Evolutionary conservation across 495 filamentous ascomycete species (phyloP).

Genomic region (Penicillium antarcticum): DNA sequence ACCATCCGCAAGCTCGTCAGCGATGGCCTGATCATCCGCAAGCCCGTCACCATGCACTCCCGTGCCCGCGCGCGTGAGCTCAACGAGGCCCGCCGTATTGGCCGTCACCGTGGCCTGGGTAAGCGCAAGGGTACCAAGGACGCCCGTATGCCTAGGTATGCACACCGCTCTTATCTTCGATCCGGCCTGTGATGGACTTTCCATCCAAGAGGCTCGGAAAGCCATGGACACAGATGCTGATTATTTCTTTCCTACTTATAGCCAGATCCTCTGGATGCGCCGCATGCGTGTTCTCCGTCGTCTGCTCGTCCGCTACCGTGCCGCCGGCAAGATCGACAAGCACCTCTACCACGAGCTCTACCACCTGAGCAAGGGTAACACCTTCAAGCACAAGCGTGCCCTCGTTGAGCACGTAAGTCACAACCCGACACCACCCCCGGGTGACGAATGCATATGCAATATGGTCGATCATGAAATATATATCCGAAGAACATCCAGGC

Average conservation of each 20-base stretch:
- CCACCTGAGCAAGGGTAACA: slow-evolving; percentile 99
- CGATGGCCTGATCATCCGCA: slow-evolving; percentile 99
- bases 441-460: background rate
- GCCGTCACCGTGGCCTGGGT: slow-evolving; percentile 96
- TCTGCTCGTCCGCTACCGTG: slow-evolving; percentile 98
- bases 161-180: slow-evolving; percentile 2
- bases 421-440: slow-evolving; percentile 2
- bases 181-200: background rate
- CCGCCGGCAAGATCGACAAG: slow-evolving; percentile 99
- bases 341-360: slow-evolving; percentile 99
- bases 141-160: slow-evolving; percentile 98
- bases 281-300: slow-evolving; percentile 98
- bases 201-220: background rate
- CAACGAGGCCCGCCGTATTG: slow-evolving; percentile 82
- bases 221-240: slow-evolving; percentile 13
- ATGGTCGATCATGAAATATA: background rate
- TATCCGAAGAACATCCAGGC: slow-evolving; percentile 7
- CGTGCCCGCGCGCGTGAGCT: slow-evolving; percentile 90
- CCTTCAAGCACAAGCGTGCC: slow-evolving; percentile 99
- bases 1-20: slow-evolving; percentile 99
- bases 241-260: slow-evolving; percentile 33
- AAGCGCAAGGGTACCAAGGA: slow-evolving; percentile 99
- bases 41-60: slow-evolving; percentile 99
- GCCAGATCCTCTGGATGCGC: slow-evolving; percentile 98
- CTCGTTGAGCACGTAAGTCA: slow-evolving; percentile 97